Conservation (phyloP, 495 filamentous ascomycete genomes). For the Baudoinia panamericana region DNA sequence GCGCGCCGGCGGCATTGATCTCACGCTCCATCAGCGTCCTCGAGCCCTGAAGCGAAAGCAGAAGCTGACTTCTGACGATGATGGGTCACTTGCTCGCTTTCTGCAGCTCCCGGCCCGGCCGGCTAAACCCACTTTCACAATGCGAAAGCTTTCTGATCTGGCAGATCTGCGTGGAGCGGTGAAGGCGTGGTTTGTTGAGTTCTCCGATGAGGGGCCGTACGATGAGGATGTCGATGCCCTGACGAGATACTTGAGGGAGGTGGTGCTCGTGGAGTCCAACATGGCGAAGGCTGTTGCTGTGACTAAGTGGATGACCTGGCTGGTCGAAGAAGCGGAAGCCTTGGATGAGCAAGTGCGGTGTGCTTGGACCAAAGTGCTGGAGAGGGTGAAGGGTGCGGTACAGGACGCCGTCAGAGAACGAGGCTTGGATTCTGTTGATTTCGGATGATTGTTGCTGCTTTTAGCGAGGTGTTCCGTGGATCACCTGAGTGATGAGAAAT, state of each 20-base stretch:
- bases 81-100: conserved; percentile 19
- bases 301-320: conserved; percentile 58
- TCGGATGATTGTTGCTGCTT: too few relatives aligned
- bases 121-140: conserved; percentile 50
- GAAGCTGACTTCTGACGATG: conserved; percentile 13
- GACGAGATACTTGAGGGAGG: conserved; percentile 50
- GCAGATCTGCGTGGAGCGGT: conserved; percentile 50
- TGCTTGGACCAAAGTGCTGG: conserved; percentile 42
- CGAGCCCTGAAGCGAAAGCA: conserved; percentile 8
- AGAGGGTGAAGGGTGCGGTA: conserved; percentile 42
- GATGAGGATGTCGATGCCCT: conserved; percentile 61
- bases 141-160: conserved; percentile 40
- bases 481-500: too few relatives aligned
- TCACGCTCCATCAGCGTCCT: conserved; percentile 12
- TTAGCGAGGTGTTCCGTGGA: too few relatives aligned
- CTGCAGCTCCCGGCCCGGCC: conserved; percentile 40
- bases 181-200: conserved; percentile 52
- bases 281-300: conserved; percentile 59
- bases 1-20: conserved; percentile 31
- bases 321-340: conserved; percentile 43
- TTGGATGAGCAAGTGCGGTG: conserved; percentile 27
- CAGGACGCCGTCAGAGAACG: conserved; percentile 47
- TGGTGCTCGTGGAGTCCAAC: conserved; percentile 60
- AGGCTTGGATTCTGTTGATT: conserved; percentile 50
- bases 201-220: conserved; percentile 57